Evolutionary conservation across 495 filamentous ascomycete species (phyloP).

Genomic region (Hyphodiscus hymeniophilus): DNA sequence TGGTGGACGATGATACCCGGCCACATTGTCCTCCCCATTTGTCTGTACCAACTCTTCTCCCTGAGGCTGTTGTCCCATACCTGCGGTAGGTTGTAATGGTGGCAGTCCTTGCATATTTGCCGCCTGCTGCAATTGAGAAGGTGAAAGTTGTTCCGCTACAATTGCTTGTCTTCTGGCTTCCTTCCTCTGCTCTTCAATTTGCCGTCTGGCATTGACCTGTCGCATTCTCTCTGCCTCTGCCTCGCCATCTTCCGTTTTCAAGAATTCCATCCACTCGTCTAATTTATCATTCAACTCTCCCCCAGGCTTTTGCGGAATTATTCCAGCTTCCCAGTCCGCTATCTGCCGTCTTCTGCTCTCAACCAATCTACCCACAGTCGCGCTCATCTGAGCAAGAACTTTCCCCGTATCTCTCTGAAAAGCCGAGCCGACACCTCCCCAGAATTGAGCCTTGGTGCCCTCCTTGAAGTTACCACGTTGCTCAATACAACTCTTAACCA

Average conservation of each 20-base stretch:
- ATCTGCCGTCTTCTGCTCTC: constrained; percentile 21
- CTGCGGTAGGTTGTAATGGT: background rate
- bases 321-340: constrained; percentile 23
- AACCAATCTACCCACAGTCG: constrained; percentile 21
- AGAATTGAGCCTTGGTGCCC: constrained; percentile 23
- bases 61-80: constrained; percentile 7
- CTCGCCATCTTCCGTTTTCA: constrained; percentile 20
- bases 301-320: constrained; percentile 21
- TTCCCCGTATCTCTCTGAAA: constrained; percentile 23
- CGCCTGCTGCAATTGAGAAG: constrained; percentile 2
- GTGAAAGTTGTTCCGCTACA: constrained; percentile 13
- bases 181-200: constrained; percentile 20
- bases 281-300: constrained; percentile 20
- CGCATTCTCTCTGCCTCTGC: constrained; percentile 23
- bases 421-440: constrained; percentile 18
- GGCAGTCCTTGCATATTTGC: background rate
- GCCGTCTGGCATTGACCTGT: constrained; percentile 20
- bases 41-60: constrained; percentile 16
- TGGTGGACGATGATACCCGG: constrained; percentile 15
- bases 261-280: constrained; percentile 23
- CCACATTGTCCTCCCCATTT: constrained; percentile 16
- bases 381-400: constrained; percentile 23
- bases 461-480: constrained; percentile 19
- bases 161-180: constrained; percentile 22
- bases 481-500: constrained; percentile 22